Base-by-base conservation (phyloP, 2,329 filamentous ascomycete species). In the Aureobasidium sp. region DNA sequence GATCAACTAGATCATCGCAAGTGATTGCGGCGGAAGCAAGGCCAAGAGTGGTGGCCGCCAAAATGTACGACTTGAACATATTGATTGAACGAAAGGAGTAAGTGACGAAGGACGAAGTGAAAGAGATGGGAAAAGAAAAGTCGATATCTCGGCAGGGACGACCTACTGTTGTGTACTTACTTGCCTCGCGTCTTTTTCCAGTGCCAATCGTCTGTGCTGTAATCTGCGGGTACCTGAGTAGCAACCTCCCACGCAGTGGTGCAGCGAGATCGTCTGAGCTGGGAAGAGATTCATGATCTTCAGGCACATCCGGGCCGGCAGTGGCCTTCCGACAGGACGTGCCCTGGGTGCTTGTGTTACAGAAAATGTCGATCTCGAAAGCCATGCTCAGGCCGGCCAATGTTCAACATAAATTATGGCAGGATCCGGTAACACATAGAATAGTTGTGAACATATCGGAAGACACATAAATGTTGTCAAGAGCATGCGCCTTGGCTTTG, bases 301-400 rank as follows among this genome's bases (percentile, higher is more conserved):
- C 39, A 56, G 52, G 52, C 37, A 42, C 37, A 44, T 31, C 52
- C 36, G 37, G 39, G 14, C 36, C 51, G 49, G 51, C 36, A 42
- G 25, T 36, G 20, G 51, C 51, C 34, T 53, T 29, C 51, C 36
- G 48, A 37, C 48, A 27, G 51, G 51, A 41, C 51, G 51, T 53
- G 29, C 29, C 29, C 29, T 9, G 31, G 31, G 31, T 34, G 51
- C 53, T 55, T 34, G 53, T 57, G 53, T 57, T 42, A 55, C 53
- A 57, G 53, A 57, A 44, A 45, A 57, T n/a, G 53, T 57, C 39
- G 53, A 57, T 57, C 37, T 57, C 27, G n/a, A 57, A 57, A 17
- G 27, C 17, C 37, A 6, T 22, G 11, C n/a, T 55, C 51, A 55
- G 51, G 25, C 53, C n/a, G 22, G 11, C 11, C 27, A 39, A 14